Conservation (phyloP, 257 asterid genomes). For the Solanum sitiens region DNA sequence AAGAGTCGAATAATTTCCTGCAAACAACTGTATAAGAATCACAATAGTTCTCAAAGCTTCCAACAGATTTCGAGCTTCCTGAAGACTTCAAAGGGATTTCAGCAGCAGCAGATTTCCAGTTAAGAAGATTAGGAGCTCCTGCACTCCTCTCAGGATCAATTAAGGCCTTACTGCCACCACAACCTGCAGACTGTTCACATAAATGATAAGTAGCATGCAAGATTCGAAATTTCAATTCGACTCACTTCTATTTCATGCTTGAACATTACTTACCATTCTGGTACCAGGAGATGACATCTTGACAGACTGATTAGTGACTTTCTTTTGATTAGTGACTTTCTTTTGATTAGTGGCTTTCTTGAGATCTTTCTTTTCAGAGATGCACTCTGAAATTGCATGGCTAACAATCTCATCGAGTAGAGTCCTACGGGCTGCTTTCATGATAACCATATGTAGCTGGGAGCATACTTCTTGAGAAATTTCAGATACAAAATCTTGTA, state of each 20-base stretch:
- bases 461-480: conserved; percentile 65
- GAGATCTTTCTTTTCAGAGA: conserved; percentile 39
- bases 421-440: conserved; percentile 82
- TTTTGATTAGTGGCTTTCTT: conserved; percentile 21
- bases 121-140: conserved; percentile 16
- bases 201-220: background rate
- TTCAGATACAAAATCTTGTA: conserved; percentile 36
- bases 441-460: conserved; percentile 68
- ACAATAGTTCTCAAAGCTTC: conserved; percentile 69
- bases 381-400: conserved; percentile 49
- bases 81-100: conserved; percentile 20
- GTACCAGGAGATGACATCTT: conserved; percentile 20
- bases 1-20: conserved; percentile 45
- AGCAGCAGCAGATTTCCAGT: conserved; percentile 13
- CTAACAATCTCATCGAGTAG: conserved; percentile 80
- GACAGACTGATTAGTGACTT: conserved; percentile 16
- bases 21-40: conserved; percentile 36
- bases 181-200: conserved; percentile 32
- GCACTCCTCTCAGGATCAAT: conserved; percentile 19
- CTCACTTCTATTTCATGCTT: background rate
- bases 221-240: background rate
- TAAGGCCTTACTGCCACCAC: conserved; percentile 18
- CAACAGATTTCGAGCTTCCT: conserved; percentile 47
- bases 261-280: conserved; percentile 28
- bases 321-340: conserved; percentile 26